These are phyloP conservation scores for Diaporthe vaccinii DNA, from an alignment of 2,329 filamentous ascomycete genomes.

Conservation along the genomic window DNA sequence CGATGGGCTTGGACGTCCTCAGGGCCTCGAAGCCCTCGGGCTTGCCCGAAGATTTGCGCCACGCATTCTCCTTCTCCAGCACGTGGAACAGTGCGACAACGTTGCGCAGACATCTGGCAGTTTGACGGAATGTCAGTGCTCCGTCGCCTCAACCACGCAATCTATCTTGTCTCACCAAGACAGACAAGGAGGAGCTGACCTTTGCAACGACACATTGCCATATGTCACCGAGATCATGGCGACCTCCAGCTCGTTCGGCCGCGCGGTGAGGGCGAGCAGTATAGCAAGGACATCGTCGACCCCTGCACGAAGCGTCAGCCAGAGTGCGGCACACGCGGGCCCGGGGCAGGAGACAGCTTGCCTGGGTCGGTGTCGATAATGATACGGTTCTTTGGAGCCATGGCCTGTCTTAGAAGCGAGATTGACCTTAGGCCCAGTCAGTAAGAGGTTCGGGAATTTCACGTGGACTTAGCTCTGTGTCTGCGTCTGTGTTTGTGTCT, in stretches of 20 bases:
- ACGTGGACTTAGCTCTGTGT: slow-evolving; percentile 2
- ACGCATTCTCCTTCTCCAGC: slow-evolving; percentile 88
- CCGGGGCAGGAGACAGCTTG: slow-evolving; percentile 52
- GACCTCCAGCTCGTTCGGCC: slow-evolving; percentile 87
- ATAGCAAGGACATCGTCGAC: slow-evolving; percentile 94
- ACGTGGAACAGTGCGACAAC: slow-evolving; percentile 92
- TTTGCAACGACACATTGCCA: slow-evolving; percentile 91
- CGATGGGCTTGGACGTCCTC: slow-evolving; percentile 80
- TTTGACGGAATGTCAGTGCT: slow-evolving; percentile 17
- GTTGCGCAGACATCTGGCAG: slow-evolving; percentile 83
- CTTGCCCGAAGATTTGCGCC: slow-evolving; percentile 79
- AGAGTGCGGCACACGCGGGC: not conserved
- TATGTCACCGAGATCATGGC: slow-evolving; percentile 90
- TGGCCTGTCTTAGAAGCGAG: slow-evolving; percentile 49
- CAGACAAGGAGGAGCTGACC: slow-evolving; percentile 60
- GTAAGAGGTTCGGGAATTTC: slow-evolving; percentile 1
- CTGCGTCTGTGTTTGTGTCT: slow-evolving; percentile 11
- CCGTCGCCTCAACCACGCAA: slow-evolving; percentile 10
- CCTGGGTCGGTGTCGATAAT: slow-evolving; percentile 97
- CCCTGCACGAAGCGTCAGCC: slow-evolving; percentile 61
- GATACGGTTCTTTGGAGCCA: slow-evolving; percentile 80
- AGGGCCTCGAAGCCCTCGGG: slow-evolving; percentile 80
- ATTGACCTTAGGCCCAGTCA: slow-evolving; percentile 13
- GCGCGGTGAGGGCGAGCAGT: slow-evolving; percentile 85
- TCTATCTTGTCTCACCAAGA: slow-evolving; percentile 24